Conservation (phyloP, 331 rosid genomes). For the Ulmus americana region DNA sequence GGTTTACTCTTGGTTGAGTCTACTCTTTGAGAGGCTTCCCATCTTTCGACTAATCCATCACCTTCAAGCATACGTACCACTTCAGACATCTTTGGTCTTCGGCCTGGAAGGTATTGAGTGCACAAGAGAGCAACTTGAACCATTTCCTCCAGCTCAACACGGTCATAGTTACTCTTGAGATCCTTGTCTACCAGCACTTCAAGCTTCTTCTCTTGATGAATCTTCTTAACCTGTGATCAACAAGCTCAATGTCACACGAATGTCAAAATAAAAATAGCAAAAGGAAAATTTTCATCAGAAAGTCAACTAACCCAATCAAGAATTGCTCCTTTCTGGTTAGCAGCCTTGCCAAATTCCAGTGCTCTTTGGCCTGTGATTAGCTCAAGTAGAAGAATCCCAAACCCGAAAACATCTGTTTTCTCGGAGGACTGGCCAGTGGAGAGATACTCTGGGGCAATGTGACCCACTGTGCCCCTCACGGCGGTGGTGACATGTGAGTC, state of each 20-base stretch:
- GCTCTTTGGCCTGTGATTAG: constrained; percentile 90
- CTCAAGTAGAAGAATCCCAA: constrained; percentile 89
- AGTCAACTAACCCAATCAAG: constrained; percentile 76
- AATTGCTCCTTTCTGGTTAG: constrained; percentile 86
- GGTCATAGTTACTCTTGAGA: constrained; percentile 62
- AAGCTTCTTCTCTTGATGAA: constrained; percentile 77
- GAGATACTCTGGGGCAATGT: constrained; percentile 90
- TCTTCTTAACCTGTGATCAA: constrained; percentile 63
- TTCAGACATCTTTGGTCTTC: constrained; percentile 92
- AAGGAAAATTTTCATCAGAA: background rate
- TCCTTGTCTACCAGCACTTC: constrained; percentile 90
- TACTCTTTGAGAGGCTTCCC: constrained; percentile 88
- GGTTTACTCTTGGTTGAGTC: constrained; percentile 55
- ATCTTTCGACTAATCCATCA: constrained; percentile 81
- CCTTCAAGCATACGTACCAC: constrained; percentile 97
- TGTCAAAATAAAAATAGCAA: background rate
- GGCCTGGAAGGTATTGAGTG: constrained; percentile 82
- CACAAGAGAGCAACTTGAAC: constrained; percentile 93
- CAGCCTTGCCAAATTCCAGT: constrained; percentile 77
- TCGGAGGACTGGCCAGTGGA: constrained; percentile 97
- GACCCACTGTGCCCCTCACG: constrained; percentile 91
- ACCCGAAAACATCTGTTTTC: constrained; percentile 94
- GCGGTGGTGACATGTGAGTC: constrained; percentile 98
- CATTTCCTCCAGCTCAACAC: constrained; percentile 84
- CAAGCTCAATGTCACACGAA: background rate